Percentiles rank a stretch among this genome's conserved stretches.
Evolutionary conservation across 2,329 filamentous ascomycete species (phyloP).

Genomic region (Botryotinia convoluta): DNA sequence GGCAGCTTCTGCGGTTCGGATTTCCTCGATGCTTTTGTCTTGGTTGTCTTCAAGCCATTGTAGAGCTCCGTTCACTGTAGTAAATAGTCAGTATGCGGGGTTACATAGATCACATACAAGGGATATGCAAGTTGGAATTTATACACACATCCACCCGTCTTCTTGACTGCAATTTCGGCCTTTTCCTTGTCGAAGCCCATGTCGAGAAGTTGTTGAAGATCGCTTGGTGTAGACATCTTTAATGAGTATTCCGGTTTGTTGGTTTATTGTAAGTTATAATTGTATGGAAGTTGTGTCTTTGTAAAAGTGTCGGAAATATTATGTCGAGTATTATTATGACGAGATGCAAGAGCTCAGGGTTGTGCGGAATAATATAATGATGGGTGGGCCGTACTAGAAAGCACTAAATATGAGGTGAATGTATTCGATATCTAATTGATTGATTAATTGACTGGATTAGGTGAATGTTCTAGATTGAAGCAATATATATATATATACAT

Average conservation of each 20-base stretch:
- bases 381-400: neutral
- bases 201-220: conserved; percentile 60
- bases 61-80: conserved; percentile 76
- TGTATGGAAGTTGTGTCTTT: neutral
- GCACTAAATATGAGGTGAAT: neutral
- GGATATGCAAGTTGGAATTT: conserved; percentile 9
- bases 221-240: conserved; percentile 52
- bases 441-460: neutral
- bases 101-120: neutral
- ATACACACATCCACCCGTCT: conserved; percentile 70
- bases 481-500: neutral
- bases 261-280: neutral
- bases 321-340: neutral
- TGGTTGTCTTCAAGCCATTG: conserved; percentile 94
- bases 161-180: conserved; percentile 80
- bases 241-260: too few species aligned
- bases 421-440: neutral
- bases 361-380: conserved; percentile 1
- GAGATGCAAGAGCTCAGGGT: neutral
- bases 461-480: neutral
- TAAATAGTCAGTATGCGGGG: conserved; percentile 22
- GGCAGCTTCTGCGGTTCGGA: conserved; percentile 50
- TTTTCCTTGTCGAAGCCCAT: conserved; percentile 83
- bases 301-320: neutral
- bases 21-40: conserved; percentile 80